A percentile compares a stretch with the other conserved stretches of the same genome.
Evolutionary conservation across 1,139 yeast genomes (phyloP).

Genomic region (Candida tetrigidarum): DNA sequence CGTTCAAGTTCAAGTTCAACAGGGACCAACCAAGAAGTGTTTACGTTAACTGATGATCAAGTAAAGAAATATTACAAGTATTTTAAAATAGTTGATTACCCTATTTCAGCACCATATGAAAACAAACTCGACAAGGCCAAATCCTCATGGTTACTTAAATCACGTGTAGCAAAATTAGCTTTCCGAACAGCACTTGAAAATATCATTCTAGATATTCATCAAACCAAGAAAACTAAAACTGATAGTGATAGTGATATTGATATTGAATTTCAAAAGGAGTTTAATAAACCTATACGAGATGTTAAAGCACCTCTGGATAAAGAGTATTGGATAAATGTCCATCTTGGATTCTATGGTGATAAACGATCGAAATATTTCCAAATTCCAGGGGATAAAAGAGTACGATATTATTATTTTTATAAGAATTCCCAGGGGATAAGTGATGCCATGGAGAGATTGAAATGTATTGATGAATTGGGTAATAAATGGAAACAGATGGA

Average conservation of each 20-base stretch:
- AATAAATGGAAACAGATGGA: neutral
- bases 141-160: neutral
- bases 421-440: neutral
- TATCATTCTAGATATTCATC: neutral
- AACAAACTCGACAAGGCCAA: neutral
- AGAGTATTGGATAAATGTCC: neutral
- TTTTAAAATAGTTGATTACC: constrained; percentile 1
- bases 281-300: neutral
- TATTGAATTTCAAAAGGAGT: neutral
- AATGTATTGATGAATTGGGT: neutral
- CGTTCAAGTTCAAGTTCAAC: too few species aligned
- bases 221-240: neutral
- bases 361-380: neutral
- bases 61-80: constrained; percentile 1
- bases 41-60: constrained; percentile 3
- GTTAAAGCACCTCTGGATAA: too few species aligned
- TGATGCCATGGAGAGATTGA: neutral
- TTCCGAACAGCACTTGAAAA: constrained; percentile 1
- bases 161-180: neutral
- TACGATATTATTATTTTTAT: neutral
- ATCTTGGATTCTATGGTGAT: neutral
- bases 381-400: neutral
- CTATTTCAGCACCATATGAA: neutral
- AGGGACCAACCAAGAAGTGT: too few species aligned
- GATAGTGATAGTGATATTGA: neutral